These are phyloP conservation scores for Pichia exigua DNA, from an alignment of 805 yeast species.

Conservation along the genomic window DNA sequence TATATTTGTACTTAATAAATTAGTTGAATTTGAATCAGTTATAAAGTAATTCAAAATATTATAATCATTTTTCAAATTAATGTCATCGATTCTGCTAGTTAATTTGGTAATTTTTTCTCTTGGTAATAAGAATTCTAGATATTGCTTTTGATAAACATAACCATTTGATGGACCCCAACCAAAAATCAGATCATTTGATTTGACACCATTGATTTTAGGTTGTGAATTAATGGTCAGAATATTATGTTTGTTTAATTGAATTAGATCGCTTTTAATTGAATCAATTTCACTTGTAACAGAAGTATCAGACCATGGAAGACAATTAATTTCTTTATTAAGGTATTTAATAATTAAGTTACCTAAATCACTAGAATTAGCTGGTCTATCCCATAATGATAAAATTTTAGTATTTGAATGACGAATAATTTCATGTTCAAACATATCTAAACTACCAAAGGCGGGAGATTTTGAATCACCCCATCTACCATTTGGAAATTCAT, in stretches of 20 bases:
- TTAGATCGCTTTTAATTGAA: slow-evolving; percentile 49
- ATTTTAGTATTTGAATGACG: slow-evolving; percentile 80
- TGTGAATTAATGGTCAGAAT: slow-evolving; percentile 86
- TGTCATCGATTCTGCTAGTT: slow-evolving; percentile 36
- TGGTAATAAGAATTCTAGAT: slow-evolving; percentile 77
- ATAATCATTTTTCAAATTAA: slow-evolving; percentile 36
- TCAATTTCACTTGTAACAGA: slow-evolving; percentile 72
- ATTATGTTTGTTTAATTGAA: slow-evolving; percentile 57
- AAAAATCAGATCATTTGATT: slow-evolving; percentile 58
- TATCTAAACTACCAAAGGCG: slow-evolving; percentile 86
- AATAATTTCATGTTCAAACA: slow-evolving; percentile 69
- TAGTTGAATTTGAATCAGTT: slow-evolving; percentile 33
- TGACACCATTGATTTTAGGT: slow-evolving; percentile 79
- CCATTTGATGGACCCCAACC: slow-evolving; percentile 98
- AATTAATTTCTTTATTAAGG: slow-evolving; percentile 58
- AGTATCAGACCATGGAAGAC: slow-evolving; percentile 95
- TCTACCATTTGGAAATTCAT: slow-evolving; percentile 97
- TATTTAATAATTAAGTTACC: slow-evolving; percentile 59
- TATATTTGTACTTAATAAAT: slow-evolving; percentile 44
- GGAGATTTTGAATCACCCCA: slow-evolving; percentile 99
- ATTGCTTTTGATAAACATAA: slow-evolving; percentile 90
- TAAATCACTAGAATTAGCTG: slow-evolving; percentile 52
- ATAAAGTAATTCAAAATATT: slow-evolving; percentile 70
- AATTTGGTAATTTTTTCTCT: slow-evolving; percentile 34
- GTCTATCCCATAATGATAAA: slow-evolving; percentile 82